A percentile compares a stretch with the other conserved stretches of the same genome.
phyloP scores from a whole-genome alignment of 2,329 filamentous ascomycete species.

The Claviceps humidiphila region DNA sequence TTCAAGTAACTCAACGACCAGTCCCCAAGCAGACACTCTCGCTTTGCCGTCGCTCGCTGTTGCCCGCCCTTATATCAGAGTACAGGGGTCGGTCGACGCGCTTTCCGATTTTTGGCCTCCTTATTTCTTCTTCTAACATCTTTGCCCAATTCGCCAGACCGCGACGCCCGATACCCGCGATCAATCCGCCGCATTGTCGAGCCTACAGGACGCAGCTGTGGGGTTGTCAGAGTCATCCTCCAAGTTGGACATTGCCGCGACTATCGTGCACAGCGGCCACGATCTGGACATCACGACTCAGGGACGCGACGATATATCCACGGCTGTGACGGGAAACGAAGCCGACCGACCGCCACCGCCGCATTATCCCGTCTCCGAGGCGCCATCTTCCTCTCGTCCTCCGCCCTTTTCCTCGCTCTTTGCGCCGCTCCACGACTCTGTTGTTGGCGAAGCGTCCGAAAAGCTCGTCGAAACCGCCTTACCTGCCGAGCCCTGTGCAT shows the following conservation, averaged over 20 bases:
- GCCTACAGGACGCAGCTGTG: constrained; percentile 17
- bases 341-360: constrained; percentile 41
- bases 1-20: neutral
- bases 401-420: constrained; percentile 51
- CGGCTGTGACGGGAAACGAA: constrained; percentile 13
- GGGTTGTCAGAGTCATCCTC: constrained; percentile 22
- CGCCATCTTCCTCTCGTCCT: constrained; percentile 37
- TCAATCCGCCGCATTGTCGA: constrained; percentile 26
- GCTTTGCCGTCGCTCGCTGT: neutral
- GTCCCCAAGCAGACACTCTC: neutral
- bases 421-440: constrained; percentile 25
- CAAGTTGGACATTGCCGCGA: constrained; percentile 18
- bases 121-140: neutral
- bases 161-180: constrained; percentile 9
- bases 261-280: constrained; percentile 15
- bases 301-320: constrained; percentile 11
- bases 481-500: constrained; percentile 16
- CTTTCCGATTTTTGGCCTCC: neutral
- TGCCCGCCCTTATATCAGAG: neutral
- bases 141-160: neutral
- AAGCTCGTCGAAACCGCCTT: constrained; percentile 18
- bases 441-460: constrained; percentile 16
- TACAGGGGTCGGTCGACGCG: neutral
- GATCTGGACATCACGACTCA: constrained; percentile 10
- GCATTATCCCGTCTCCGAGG: constrained; percentile 44